Base-by-base conservation (phyloP, 805 yeast species). In the Zygotorulaspora sp. region DNA sequence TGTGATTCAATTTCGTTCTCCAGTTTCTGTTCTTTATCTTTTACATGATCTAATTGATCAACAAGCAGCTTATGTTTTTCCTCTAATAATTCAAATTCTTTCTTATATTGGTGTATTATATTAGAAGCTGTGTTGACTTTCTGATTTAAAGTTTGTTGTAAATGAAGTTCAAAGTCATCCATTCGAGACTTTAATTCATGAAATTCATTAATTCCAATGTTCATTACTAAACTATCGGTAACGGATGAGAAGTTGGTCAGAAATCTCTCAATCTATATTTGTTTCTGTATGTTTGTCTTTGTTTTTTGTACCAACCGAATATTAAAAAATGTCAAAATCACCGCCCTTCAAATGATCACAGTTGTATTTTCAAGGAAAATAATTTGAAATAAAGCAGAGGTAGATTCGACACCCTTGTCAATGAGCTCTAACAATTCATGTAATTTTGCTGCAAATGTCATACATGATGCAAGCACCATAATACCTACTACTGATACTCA, bases 161-260 rank as follows among this genome's bases (percentile, higher is more conserved):
- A 29, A 24, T 49, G 52, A 11, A 57, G 47, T 27, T 50, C 50
- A 47, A 63, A 64, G 12, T 53, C 57, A 38, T 68, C 70, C 36
- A 39, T 35, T n/a, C 37, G 45, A 35, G 39, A 16, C 20, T 30
- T 32, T 10, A 41, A 32, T 21, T 29, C 30, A 12, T 34, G 16
- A 17, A 48, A 49, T 4, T 14, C 8, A 12, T 17, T 14, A 8
- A 26, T n/a, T n/a, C n/a, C n/a, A n/a, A n/a, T n/a, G n/a, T n/a
- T n/a, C n/a, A n/a, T n/a, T n/a, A n/a, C n/a, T n/a, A n/a, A n/a
- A n/a, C n/a, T n/a, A n/a, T n/a, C n/a, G n/a, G n/a, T n/a, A n/a
- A n/a, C n/a, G n/a, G n/a, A n/a, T n/a, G n/a, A n/a, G n/a, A n/a
- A n/a, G n/a, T n/a, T n/a, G n/a, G n/a, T n/a, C n/a, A n/a, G n/a